Conservation (phyloP, 441 rosid species). For the Syzygium syzygioides region DNA sequence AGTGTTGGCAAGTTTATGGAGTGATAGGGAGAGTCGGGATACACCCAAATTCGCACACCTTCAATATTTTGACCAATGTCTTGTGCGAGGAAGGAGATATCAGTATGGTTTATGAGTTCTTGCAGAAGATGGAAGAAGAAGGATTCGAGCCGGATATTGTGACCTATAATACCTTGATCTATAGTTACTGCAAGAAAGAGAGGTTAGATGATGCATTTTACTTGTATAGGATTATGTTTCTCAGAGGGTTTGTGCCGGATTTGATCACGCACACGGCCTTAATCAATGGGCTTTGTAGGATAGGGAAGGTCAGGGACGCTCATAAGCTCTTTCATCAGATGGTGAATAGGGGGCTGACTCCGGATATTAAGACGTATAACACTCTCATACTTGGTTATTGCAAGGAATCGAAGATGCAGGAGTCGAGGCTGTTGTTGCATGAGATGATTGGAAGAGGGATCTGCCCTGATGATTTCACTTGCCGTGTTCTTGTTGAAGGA, state of each 20-base stretch:
- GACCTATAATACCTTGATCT: constrained; percentile 73
- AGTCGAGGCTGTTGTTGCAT: constrained; percentile 43
- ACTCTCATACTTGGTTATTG: constrained; percentile 74
- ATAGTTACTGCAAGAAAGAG: constrained; percentile 68
- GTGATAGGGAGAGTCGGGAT: constrained; percentile 60
- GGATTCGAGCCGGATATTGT: constrained; percentile 88
- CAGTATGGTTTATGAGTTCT: constrained; percentile 49
- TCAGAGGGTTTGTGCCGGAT: constrained; percentile 62
- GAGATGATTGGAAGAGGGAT: constrained; percentile 66
- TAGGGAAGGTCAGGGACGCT: constrained; percentile 62
- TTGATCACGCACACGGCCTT: constrained; percentile 69
- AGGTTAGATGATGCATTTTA: constrained; percentile 72
- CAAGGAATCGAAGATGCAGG: constrained; percentile 57
- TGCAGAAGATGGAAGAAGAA: constrained; percentile 93
- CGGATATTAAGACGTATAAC: constrained; percentile 60
- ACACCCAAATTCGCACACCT: constrained; percentile 54
- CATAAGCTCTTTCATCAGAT: constrained; percentile 70
- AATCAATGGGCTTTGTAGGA: constrained; percentile 74
- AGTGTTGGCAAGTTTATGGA: constrained; percentile 69
- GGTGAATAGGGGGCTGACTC: constrained; percentile 54
- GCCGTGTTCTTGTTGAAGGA: constrained; percentile 52
- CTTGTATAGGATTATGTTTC: constrained; percentile 66
- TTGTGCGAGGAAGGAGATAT: constrained; percentile 51
- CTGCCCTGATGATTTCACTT: constrained; percentile 51
- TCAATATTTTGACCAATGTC: constrained; percentile 63